Percentiles rank a stretch among this genome's conserved stretches.
Conservation (phyloP, 2,329 filamentous ascomycete genomes). For the Magnaporthiopsis rhizophila region DNA sequence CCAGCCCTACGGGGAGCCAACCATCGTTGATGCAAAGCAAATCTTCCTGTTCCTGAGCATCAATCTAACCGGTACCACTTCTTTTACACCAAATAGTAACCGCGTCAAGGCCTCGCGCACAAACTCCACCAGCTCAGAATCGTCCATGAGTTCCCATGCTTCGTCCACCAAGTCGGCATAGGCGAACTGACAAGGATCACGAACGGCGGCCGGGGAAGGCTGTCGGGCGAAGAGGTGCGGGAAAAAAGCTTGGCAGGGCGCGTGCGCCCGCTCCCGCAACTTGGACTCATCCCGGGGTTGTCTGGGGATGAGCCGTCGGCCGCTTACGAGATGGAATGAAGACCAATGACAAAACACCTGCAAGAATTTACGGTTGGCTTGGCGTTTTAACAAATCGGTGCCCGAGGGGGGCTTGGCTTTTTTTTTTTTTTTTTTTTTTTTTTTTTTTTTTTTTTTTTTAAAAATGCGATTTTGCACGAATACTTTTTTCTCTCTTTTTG, state of each 20-base stretch:
- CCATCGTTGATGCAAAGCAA: too few species aligned
- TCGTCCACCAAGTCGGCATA: constrained; percentile 7
- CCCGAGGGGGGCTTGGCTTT: not conserved
- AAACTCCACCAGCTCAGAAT: constrained; percentile 11
- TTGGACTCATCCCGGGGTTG: not conserved
- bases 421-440: too few species aligned
- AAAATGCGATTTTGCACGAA: not conserved
- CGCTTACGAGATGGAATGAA: not conserved
- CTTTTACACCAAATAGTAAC: constrained; percentile 8
- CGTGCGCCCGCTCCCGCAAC: not conserved
- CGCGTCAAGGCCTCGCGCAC: constrained; percentile 12
- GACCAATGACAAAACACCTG: not conserved
- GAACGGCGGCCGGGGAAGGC: not conserved
- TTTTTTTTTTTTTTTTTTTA: not conserved
- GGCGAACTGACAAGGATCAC: not conserved
- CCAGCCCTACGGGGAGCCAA: too few species aligned
- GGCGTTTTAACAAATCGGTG: not conserved
- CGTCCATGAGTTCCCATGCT: constrained; percentile 8
- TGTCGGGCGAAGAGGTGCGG: not conserved
- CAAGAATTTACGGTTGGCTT: not conserved
- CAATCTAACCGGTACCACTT: not conserved
- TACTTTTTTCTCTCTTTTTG: not conserved
- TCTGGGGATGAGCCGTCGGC: not conserved
- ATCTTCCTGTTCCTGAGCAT: not conserved
- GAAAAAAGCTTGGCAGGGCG: not conserved